Conservation (phyloP, 2,329 filamentous ascomycete species). For the Lasiodiplodia gonubiensis region DNA sequence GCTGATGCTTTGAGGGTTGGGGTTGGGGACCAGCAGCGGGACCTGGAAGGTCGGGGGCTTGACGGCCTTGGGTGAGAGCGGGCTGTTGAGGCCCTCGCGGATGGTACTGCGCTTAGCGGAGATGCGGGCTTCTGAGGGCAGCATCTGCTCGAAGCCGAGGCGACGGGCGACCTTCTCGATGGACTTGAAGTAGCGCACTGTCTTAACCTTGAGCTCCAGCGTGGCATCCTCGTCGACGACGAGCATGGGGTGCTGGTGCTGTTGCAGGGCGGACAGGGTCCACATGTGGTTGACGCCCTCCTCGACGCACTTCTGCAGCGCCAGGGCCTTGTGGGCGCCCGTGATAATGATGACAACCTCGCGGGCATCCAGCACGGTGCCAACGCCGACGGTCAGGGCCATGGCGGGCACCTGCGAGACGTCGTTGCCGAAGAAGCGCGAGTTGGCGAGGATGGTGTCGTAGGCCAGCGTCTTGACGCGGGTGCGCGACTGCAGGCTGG, state of each 20-base stretch:
- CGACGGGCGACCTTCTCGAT: constrained; percentile 55
- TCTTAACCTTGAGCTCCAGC: constrained; percentile 55
- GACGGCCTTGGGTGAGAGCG: not conserved
- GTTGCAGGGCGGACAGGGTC: constrained; percentile 80
- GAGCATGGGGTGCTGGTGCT: constrained; percentile 81
- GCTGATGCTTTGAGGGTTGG: constrained; percentile 31
- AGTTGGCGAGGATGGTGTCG: constrained; percentile 85
- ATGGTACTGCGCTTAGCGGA: constrained; percentile 43
- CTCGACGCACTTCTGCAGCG: constrained; percentile 80
- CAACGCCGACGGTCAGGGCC: constrained; percentile 83
- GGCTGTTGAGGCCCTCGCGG: constrained; percentile 36
- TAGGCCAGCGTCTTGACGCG: constrained; percentile 86
- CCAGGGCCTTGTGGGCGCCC: constrained; percentile 79
- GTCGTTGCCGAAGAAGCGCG: constrained; percentile 78
- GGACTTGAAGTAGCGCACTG: constrained; percentile 56
- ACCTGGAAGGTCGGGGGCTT: constrained; percentile 4
- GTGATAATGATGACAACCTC: constrained; percentile 85
- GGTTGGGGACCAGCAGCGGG: constrained; percentile 24
- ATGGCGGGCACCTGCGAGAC: constrained; percentile 76
- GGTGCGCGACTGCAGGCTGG: constrained; percentile 76
- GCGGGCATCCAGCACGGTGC: constrained; percentile 79
- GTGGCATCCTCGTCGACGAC: constrained; percentile 78
- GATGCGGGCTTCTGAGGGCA: constrained; percentile 36
- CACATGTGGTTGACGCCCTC: constrained; percentile 89
- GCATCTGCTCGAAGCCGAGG: constrained; percentile 52